These are phyloP conservation scores for Mycogone perniciosa DNA, from an alignment of 2,329 filamentous ascomycete species.

Conservation along the genomic window DNA sequence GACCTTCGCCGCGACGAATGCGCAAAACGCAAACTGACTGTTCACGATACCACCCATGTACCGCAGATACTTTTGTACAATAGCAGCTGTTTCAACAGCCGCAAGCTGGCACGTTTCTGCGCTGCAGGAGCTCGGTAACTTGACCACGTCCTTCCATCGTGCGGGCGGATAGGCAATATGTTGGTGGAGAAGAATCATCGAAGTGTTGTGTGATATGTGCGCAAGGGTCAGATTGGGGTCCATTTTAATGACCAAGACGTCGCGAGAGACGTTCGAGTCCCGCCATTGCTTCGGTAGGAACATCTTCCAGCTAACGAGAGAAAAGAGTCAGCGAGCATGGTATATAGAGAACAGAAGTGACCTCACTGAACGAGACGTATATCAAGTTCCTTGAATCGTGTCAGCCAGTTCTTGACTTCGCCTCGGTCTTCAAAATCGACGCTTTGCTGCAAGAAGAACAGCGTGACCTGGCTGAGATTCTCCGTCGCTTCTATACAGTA, in stretches of 20 bases:
- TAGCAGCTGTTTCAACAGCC: slow-evolving; percentile 39
- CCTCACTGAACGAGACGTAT: slow-evolving; percentile 34
- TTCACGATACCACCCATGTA: slow-evolving; percentile 23
- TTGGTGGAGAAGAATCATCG: slow-evolving; percentile 20
- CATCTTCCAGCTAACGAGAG: slow-evolving; percentile 34
- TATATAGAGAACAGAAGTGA: not conserved
- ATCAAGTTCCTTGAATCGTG: slow-evolving; percentile 40
- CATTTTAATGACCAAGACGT: slow-evolving; percentile 32
- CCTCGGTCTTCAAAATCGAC: slow-evolving; percentile 34
- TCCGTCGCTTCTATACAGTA: slow-evolving; percentile 43
- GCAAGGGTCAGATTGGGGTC: slow-evolving; percentile 34
- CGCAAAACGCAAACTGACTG: slow-evolving; percentile 39
- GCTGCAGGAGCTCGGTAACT: slow-evolving; percentile 37
- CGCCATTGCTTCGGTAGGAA: slow-evolving; percentile 38
- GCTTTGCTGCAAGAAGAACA: slow-evolving; percentile 38
- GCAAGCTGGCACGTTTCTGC: slow-evolving; percentile 43
- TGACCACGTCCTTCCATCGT: slow-evolving; percentile 40
- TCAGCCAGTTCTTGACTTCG: slow-evolving; percentile 38
- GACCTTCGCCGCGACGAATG: slow-evolving; percentile 39
- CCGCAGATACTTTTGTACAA: slow-evolving; percentile 38
- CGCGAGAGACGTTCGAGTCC: slow-evolving; percentile 27
- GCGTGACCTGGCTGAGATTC: slow-evolving; percentile 37
- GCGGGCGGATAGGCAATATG: slow-evolving; percentile 28
- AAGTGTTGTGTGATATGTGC: slow-evolving; percentile 21
- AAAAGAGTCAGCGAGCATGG: not conserved